These are phyloP conservation scores for Neospermospora avenae DNA, from an alignment of 2,329 filamentous ascomycete genomes.

Conservation along the genomic window DNA sequence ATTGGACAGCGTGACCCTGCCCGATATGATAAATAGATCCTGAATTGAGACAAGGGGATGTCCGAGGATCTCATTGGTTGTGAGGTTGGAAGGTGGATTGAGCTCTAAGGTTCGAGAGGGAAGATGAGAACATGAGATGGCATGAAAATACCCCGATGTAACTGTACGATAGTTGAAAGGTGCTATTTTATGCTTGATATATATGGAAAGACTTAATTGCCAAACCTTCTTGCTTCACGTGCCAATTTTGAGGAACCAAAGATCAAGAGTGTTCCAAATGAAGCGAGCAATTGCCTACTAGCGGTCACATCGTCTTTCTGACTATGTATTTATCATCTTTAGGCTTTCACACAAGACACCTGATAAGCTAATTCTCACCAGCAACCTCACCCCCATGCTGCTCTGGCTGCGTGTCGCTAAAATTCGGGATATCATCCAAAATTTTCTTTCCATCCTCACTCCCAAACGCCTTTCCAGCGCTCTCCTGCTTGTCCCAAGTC, in stretches of 20 bases:
- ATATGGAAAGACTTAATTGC: no score
- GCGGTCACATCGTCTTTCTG: no score
- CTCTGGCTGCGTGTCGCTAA: slow-evolving; percentile 2
- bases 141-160: background rate
- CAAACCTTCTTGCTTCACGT: no score
- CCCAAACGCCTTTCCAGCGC: background rate
- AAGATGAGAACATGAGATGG: background rate
- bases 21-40: slow-evolving; percentile 9
- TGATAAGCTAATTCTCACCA: slow-evolving; percentile 5
- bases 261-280: no score
- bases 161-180: background rate
- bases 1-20: slow-evolving; percentile 31
- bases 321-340: no score
- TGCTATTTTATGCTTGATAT: no score
- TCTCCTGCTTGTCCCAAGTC: slow-evolving; percentile 1
- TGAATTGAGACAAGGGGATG: no score
- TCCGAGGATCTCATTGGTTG: no score
- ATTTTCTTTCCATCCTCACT: slow-evolving; percentile 2
- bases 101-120: background rate
- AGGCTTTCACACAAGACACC: no score
- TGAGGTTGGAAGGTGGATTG: background rate
- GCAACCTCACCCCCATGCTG: slow-evolving; percentile 1
- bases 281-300: no score
- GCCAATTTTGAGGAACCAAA: no score
- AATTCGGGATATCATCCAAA: slow-evolving; percentile 12